Evolutionary conservation across 106 monocot species (phyloP).

Genomic region (Gastrodia elata): DNA sequence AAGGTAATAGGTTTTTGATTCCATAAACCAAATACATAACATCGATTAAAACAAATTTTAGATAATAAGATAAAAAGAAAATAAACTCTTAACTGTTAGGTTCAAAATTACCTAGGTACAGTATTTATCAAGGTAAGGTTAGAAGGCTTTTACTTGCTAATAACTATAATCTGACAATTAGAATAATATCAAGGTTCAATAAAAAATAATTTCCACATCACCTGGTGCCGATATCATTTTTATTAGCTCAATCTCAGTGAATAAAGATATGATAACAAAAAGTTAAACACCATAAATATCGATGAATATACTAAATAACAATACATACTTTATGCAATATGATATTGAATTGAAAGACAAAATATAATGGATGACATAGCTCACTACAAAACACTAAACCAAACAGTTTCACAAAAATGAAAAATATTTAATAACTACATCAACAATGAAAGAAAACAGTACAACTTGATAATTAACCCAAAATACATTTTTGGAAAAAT

Average conservation of each 20-base stretch:
- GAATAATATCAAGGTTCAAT: background rate
- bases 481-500: too few species aligned
- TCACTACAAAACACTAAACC: background rate
- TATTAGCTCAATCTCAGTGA: background rate
- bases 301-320: background rate
- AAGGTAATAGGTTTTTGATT: background rate
- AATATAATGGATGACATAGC: background rate
- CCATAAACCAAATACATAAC: background rate
- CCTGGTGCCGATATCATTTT: background rate
- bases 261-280: background rate
- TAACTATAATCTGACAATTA: background rate
- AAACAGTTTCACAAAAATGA: background rate
- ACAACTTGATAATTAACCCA: background rate
- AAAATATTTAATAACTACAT: background rate
- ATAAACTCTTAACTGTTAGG: background rate
- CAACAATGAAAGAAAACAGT: background rate
- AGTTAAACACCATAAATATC: background rate
- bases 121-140: too few species aligned
- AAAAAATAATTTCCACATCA: background rate
- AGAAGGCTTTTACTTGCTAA: background rate
- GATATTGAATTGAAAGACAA: background rate
- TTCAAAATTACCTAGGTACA: background rate
- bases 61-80: background rate
- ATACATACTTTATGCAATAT: background rate
- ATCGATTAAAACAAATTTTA: background rate